Percentiles rank a stretch among this genome's conserved stretches.
phyloP scores from a whole-genome alignment of 2,329 filamentous ascomycete species.

The Grosmannia huntii region DNA sequence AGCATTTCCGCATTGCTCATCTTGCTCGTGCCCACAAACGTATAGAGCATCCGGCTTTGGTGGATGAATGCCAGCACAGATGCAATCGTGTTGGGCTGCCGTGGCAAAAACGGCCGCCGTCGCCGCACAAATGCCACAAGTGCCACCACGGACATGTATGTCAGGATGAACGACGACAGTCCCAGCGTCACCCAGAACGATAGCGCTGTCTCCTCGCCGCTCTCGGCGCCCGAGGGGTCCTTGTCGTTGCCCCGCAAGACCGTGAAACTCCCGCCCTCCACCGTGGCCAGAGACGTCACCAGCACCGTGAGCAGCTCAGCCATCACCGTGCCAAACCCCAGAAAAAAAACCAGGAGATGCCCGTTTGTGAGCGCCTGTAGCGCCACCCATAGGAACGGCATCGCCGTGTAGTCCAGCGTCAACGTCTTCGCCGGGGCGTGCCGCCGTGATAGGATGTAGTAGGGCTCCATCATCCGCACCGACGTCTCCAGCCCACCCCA shows the following conservation, averaged over 20 bases:
- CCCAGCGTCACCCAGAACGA: constrained; percentile 56
- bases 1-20: constrained; percentile 50
- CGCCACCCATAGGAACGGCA: constrained; percentile 55
- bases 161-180: constrained; percentile 49
- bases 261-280: constrained; percentile 48
- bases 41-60: constrained; percentile 66
- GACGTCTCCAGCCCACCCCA: constrained; percentile 59
- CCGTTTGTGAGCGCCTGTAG: constrained; percentile 48
- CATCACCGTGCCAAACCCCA: constrained; percentile 59
- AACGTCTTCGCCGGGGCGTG: constrained; percentile 53
- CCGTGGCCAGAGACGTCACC: constrained; percentile 50
- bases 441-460: constrained; percentile 54
- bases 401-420: constrained; percentile 59
- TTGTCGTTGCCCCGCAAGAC: not conserved
- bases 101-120: constrained; percentile 58
- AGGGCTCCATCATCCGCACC: constrained; percentile 62
- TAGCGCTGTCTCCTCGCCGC: constrained; percentile 44
- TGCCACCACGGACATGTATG: constrained; percentile 50
- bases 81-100: constrained; percentile 68
- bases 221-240: constrained; percentile 24
- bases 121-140: constrained; percentile 47
- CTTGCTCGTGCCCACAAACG: constrained; percentile 59
- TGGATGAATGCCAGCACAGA: constrained; percentile 66
- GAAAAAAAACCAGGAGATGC: constrained; percentile 52
- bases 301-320: constrained; percentile 62